These are phyloP conservation scores for Xylaria palmicola DNA, from an alignment of 495 filamentous ascomycete species.

Conservation along the genomic window DNA sequence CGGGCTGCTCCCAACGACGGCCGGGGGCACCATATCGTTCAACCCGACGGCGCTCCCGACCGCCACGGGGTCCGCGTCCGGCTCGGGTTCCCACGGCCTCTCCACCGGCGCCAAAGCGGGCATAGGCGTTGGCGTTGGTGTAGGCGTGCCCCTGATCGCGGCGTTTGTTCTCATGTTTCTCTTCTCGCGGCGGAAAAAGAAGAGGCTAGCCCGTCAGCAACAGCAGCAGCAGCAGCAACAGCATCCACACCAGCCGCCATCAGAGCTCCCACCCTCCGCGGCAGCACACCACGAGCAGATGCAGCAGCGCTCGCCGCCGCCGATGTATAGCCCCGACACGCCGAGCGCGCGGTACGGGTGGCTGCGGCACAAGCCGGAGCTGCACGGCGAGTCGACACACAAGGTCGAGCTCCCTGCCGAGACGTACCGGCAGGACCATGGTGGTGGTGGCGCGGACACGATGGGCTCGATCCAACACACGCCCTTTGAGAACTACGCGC, in stretches of 20 bases:
- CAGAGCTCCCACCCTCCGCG: background rate
- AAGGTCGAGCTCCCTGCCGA: conserved; percentile 3
- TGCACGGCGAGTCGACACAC: conserved; percentile 5
- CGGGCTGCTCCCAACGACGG: conserved; percentile 3
- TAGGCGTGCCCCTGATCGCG: conserved; percentile 1
- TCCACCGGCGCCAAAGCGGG: conserved; percentile 19
- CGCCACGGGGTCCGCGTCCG: background rate
- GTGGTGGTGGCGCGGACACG: background rate
- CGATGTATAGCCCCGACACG: conserved; percentile 1
- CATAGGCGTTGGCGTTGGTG: conserved; percentile 19
- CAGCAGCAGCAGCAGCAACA: background rate
- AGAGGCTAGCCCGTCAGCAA: background rate
- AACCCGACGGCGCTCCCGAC: conserved; percentile 12
- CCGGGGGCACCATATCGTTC: conserved; percentile 7
- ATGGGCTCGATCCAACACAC: conserved; percentile 6
- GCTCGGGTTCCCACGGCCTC: background rate
- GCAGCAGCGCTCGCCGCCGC: conserved; percentile 8
- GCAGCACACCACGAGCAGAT: background rate
- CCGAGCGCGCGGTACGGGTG: conserved; percentile 8
- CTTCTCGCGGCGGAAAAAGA: conserved; percentile 1
- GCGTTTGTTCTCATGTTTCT: conserved; percentile 4
- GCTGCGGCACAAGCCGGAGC: conserved; percentile 9
- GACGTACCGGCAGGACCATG: background rate
- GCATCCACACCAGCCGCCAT: background rate
- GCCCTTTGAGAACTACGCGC: conserved; percentile 1